A percentile compares a stretch with the other conserved stretches of the same genome.
Conservation (phyloP, 2,329 filamentous ascomycete genomes). For the Beauveria sp. region DNA sequence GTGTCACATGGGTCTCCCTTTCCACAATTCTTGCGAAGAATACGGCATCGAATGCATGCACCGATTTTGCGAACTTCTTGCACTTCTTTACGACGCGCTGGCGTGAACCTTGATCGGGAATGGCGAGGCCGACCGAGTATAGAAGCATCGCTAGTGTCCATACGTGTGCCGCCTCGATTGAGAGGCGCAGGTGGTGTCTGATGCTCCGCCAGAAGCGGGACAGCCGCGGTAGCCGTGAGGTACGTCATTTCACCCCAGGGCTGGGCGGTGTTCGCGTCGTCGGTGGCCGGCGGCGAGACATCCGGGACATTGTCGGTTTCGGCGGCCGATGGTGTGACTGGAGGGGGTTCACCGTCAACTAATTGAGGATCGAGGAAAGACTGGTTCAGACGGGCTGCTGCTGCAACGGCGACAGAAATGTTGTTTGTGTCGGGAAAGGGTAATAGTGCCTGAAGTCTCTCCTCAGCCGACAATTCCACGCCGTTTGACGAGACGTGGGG, state of each 20-base stretch:
- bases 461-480: conserved; percentile 36
- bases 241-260: conserved; percentile 50
- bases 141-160: conserved; percentile 37
- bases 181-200: conserved; percentile 25
- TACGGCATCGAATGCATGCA: conserved; percentile 58
- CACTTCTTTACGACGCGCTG: conserved; percentile 54
- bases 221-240: conserved; percentile 28
- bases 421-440: conserved; percentile 40
- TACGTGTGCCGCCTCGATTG: conserved; percentile 42
- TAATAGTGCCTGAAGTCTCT: conserved; percentile 42
- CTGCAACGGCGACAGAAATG: conserved; percentile 49
- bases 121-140: conserved; percentile 44
- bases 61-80: conserved; percentile 58
- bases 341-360: conserved; percentile 23
- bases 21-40: conserved; percentile 60
- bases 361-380: conserved; percentile 47
- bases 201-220: conserved; percentile 23
- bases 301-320: conserved; percentile 18
- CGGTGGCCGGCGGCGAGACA: conserved; percentile 16
- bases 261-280: conserved; percentile 25
- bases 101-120: conserved; percentile 49
- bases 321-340: conserved; percentile 23
- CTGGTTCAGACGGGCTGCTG: conserved; percentile 46
- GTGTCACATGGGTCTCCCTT: conserved; percentile 55
- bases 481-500: conserved; percentile 20